Evolutionary conservation across 1,284 basidiomycete genomes (phyloP).

Genomic region (Trichosporon coremiiforme): DNA sequence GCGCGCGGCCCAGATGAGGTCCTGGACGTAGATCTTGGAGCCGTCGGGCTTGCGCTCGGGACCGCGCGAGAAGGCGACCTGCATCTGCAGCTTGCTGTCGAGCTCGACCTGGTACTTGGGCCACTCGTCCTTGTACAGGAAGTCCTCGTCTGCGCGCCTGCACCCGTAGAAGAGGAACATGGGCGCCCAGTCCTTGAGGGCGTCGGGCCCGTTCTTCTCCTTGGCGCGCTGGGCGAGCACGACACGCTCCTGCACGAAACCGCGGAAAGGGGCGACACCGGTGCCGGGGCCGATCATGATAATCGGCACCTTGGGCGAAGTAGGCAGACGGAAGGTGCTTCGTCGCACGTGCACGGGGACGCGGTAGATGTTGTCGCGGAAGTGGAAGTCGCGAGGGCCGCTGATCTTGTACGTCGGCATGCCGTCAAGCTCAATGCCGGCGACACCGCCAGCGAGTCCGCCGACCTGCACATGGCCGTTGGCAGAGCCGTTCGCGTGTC

Average conservation of each 20-base stretch:
- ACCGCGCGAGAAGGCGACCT: conserved; percentile 85
- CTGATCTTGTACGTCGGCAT: conserved; percentile 70
- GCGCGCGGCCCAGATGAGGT: conserved; percentile 80
- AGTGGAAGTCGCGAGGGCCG: conserved; percentile 83
- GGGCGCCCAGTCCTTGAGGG: conserved; percentile 89
- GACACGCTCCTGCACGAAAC: conserved; percentile 96
- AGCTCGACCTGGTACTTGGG: conserved; percentile 81
- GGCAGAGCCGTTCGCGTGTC: background rate
- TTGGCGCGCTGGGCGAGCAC: conserved; percentile 89
- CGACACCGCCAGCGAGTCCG: conserved; percentile 8
- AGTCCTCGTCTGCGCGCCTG: conserved; percentile 82
- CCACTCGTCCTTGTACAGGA: conserved; percentile 95
- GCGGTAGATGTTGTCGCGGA: conserved; percentile 67
- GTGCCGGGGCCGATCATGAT: conserved; percentile 99
- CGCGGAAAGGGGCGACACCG: conserved; percentile 97
- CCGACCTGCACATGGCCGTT: conserved; percentile 18
- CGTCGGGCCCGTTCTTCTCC: conserved; percentile 86
- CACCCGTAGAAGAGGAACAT: conserved; percentile 97
- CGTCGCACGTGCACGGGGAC: conserved; percentile 90
- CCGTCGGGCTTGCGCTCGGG: conserved; percentile 77
- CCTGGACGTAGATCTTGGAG: conserved; percentile 93
- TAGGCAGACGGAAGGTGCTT: conserved; percentile 93
- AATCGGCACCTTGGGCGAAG: conserved; percentile 94
- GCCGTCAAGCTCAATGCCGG: conserved; percentile 21
- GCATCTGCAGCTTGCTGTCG: conserved; percentile 89